Conservation (phyloP, 2,329 filamentous ascomycete species). For the Hypoxylon sp. region DNA sequence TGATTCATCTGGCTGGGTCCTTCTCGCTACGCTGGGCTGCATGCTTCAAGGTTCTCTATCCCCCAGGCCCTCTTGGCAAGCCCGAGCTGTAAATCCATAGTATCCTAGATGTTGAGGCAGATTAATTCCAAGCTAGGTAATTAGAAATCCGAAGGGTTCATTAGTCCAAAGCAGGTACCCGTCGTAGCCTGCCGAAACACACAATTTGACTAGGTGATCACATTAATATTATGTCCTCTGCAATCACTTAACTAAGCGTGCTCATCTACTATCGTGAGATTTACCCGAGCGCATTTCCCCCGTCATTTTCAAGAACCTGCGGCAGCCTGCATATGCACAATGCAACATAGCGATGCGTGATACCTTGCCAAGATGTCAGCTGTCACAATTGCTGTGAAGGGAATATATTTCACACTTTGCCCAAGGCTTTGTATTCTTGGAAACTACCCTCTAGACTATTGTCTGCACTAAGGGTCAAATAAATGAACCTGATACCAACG, state of each 20-base stretch:
- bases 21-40: constrained; percentile 29
- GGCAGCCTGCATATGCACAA: constrained; percentile 44
- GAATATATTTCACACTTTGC: constrained; percentile 41
- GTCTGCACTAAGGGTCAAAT: constrained; percentile 21
- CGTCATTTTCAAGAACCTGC: constrained; percentile 22
- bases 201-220: not conserved
- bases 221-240: not conserved
- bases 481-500: constrained; percentile 39
- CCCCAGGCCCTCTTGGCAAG: constrained; percentile 26
- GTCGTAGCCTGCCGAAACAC: not conserved
- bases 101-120: constrained; percentile 2
- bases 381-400: constrained; percentile 19
- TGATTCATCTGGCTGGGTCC: constrained; percentile 18
- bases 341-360: constrained; percentile 40
- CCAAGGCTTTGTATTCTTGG: constrained; percentile 44
- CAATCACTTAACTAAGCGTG: not conserved
- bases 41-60: constrained; percentile 33
- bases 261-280: not conserved
- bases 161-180: constrained; percentile 2
- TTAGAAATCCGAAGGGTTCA: not conserved
- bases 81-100: constrained; percentile 18
- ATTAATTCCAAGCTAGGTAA: constrained; percentile 2
- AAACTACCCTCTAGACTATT: constrained; percentile 19
- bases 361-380: constrained; percentile 31
- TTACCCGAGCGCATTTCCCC: constrained; percentile 10